Evolutionary conservation across 176 grass and related monocot species (phyloP).

Genomic region (Oryza australiensis): DNA sequence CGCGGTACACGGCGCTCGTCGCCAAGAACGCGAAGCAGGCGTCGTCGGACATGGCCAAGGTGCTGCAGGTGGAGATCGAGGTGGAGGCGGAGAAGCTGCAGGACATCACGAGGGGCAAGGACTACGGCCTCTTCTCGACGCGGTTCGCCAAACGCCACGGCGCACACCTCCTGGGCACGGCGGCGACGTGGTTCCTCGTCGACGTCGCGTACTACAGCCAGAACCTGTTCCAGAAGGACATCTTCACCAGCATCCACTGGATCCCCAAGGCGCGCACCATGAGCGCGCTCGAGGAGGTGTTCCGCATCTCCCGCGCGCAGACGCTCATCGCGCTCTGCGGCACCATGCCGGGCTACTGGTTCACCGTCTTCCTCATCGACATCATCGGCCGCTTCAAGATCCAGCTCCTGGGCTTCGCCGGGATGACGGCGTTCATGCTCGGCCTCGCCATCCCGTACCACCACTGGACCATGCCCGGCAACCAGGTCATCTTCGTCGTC

Average conservation of each 20-base stretch:
- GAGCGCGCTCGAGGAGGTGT: slow-evolving; percentile 70
- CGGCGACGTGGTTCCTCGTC: slow-evolving; percentile 54
- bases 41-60: slow-evolving; percentile 59
- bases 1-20: slow-evolving; percentile 72
- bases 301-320: slow-evolving; percentile 58
- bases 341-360: slow-evolving; percentile 82
- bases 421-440: slow-evolving; percentile 74
- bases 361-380: slow-evolving; percentile 74
- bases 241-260: slow-evolving; percentile 42
- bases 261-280: slow-evolving; percentile 47
- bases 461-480: slow-evolving; percentile 49
- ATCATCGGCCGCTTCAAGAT: slow-evolving; percentile 55
- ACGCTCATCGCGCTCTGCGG: slow-evolving; percentile 72
- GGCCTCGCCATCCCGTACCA: slow-evolving; percentile 63
- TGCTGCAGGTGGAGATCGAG: slow-evolving; percentile 54
- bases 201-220: slow-evolving; percentile 55
- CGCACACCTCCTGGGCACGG: slow-evolving; percentile 48
- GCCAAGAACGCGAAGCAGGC: slow-evolving; percentile 58
- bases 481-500: slow-evolving; percentile 54
- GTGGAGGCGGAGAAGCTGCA: slow-evolving; percentile 29
- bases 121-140: slow-evolving; percentile 54
- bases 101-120: not conserved
- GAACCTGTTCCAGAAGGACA: slow-evolving; percentile 63
- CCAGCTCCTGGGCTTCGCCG: slow-evolving; percentile 61
- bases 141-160: slow-evolving; percentile 57